These are phyloP conservation scores for Closterium sp. DNA, from an alignment of 139 green algal genomes.

Conservation along the genomic window DNA sequence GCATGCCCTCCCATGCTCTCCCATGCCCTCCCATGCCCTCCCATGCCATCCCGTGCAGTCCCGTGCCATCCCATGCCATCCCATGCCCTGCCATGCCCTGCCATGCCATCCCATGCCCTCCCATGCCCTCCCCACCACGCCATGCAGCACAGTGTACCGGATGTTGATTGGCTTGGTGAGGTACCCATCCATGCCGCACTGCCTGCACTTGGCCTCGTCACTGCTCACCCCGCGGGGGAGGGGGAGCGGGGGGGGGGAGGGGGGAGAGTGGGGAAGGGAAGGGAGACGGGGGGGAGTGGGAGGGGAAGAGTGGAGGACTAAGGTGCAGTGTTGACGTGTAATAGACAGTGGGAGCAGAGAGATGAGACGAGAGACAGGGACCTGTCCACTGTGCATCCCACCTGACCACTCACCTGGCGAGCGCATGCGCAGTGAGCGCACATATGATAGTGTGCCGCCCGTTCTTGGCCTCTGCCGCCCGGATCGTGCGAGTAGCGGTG, in stretches of 20 bases:
- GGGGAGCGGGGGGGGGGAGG: neutral
- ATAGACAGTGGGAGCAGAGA: neutral
- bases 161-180: conserved; percentile 51
- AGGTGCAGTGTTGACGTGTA: neutral
- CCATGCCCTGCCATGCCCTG: neutral
- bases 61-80: neutral
- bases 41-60: too few species aligned
- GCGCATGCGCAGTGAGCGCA: conserved; percentile 86
- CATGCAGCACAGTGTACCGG: neutral
- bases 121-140: neutral
- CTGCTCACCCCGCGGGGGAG: conserved; percentile 37
- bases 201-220: conserved; percentile 77
- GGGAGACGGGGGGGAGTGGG: neutral
- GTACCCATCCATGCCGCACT: conserved; percentile 50
- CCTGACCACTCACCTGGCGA: conserved; percentile 23
- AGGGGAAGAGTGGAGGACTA: neutral
- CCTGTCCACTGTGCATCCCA: neutral
- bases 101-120: neutral
- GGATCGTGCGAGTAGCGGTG: conserved; percentile 59
- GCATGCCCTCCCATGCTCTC: too few species aligned
- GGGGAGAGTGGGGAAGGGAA: neutral
- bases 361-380: neutral
- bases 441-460: conserved; percentile 72
- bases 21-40: neutral
- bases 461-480: conserved; percentile 3